A percentile compares a stretch with the other conserved stretches of the same genome.
These are phyloP conservation scores for Xerocomellus chrysenteron DNA, from an alignment of 768 basidiomycete species.

Conservation along the genomic window DNA sequence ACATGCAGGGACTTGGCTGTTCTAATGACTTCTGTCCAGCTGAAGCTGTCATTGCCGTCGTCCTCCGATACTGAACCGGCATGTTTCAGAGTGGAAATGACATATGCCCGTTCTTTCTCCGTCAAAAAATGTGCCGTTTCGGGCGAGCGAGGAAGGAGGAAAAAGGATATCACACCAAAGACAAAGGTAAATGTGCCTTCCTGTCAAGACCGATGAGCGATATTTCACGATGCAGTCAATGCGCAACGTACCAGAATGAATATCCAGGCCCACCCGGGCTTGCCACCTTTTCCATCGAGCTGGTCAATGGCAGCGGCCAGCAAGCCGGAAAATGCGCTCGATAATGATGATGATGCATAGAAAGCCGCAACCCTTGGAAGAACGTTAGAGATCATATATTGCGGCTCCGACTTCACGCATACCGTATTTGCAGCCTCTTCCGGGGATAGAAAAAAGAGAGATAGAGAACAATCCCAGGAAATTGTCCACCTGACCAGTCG, in stretches of 20 bases:
- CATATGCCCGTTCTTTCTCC: conserved; percentile 47
- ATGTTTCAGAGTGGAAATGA: conserved; percentile 27
- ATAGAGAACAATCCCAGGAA: conserved; percentile 56
- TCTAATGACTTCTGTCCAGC: conserved; percentile 53
- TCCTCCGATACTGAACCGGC: conserved; percentile 39
- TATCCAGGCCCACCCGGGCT: conserved; percentile 61
- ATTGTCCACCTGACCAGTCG: conserved; percentile 44
- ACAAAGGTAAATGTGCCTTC: conserved; percentile 48
- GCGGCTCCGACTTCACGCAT: conserved; percentile 21
- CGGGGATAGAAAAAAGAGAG: conserved; percentile 48
- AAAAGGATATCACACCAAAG: conserved; percentile 52
- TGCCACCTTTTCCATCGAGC: conserved; percentile 51
- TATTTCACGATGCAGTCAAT: not conserved
- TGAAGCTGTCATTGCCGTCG: conserved; percentile 45
- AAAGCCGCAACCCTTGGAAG: conserved; percentile 33
- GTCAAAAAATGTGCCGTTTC: conserved; percentile 39
- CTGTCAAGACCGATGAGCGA: conserved; percentile 10
- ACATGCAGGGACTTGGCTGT: conserved; percentile 54
- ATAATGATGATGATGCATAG: conserved; percentile 41
- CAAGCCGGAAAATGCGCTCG: conserved; percentile 60
- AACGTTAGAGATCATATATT: not conserved
- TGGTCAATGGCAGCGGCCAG: conserved; percentile 56
- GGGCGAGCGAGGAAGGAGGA: conserved; percentile 47
- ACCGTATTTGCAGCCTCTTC: conserved; percentile 23
- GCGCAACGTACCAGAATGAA: conserved; percentile 42